Percentiles rank a stretch among this genome's conserved stretches.
Conservation (phyloP, 768 basidiomycete genomes). For the Myochromella boudieri region DNA sequence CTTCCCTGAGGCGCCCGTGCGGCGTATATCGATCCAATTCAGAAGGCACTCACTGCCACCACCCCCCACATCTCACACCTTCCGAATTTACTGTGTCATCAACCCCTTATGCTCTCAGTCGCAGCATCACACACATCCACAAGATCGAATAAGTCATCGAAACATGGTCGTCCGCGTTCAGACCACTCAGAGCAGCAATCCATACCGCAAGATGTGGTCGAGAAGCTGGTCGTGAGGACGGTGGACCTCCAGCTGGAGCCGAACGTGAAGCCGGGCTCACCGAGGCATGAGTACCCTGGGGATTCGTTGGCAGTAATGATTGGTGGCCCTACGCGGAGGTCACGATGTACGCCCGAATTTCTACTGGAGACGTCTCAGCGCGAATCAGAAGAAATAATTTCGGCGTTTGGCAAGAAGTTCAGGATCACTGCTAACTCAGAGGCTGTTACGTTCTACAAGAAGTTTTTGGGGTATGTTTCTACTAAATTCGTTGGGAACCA, state of each 20-base stretch:
- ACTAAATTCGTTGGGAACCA: neutral
- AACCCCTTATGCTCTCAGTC: constrained; percentile 17
- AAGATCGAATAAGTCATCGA: constrained; percentile 17
- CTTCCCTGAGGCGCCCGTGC: constrained; percentile 23
- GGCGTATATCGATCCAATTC: constrained; percentile 19
- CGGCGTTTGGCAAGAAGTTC: constrained; percentile 33
- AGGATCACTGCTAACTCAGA: constrained; percentile 42
- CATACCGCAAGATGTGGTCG: constrained; percentile 7
- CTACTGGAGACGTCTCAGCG: constrained; percentile 38
- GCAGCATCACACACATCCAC: constrained; percentile 17
- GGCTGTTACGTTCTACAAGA: constrained; percentile 39
- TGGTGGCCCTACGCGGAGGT: constrained; percentile 39
- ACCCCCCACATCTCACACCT: neutral
- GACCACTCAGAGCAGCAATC: constrained; percentile 1
- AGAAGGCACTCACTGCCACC: neutral
- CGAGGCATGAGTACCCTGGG: constrained; percentile 19
- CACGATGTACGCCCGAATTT: constrained; percentile 45
- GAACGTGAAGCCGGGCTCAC: constrained; percentile 6
- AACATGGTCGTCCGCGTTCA: constrained; percentile 5
- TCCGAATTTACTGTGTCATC: constrained; percentile 2
- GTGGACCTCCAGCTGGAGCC: constrained; percentile 10
- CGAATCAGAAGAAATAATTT: constrained; percentile 26
- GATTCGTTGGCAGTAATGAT: constrained; percentile 32
- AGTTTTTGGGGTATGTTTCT: constrained; percentile 37
- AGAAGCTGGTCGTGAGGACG: constrained; percentile 18